Base-by-base conservation (phyloP, 495 filamentous ascomycete species). In the Hypoxylon fragiforme region DNA sequence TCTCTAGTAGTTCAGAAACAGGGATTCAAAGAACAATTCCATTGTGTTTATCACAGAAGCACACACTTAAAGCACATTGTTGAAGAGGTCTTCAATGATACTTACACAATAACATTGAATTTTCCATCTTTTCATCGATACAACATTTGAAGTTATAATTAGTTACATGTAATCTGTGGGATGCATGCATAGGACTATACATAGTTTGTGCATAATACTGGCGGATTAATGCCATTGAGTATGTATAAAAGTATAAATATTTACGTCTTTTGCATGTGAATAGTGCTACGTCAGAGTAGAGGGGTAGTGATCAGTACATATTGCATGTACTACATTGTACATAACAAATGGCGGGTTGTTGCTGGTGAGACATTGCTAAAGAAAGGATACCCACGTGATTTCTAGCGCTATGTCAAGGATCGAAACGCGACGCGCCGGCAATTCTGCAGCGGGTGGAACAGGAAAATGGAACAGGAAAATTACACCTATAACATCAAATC, bases 221-320 rank as follows among this genome's bases (percentile, higher is more conserved):
- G n/a, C n/a, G n/a, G n/a, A n/a, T n/a, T n/a, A n/a, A n/a, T n/a
- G n/a, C n/a, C n/a, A n/a, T n/a, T n/a, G n/a, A n/a, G n/a, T n/a
- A n/a, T n/a, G n/a, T n/a, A n/a, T n/a, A n/a, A n/a, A n/a, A n/a
- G n/a, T n/a, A n/a, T n/a, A n/a, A n/a, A n/a, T n/a, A n/a, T n/a
- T n/a, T n/a, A n/a, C n/a, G 24, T 28, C 24, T 28, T 28, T 28
- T 34, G 31, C 31, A n/a, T n/a, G 12, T 34, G 12, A 34, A 20
- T 20, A 37, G 34, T 35, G 42, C 36, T 41, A 50, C 37, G 28
- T 50, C 37, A 50, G 47, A 16, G 24, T 34, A 35, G 47, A 41
- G 47, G 47, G 47, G 47, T 39, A 50, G 32, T 31, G 9, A 28
- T 4, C 24, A 28, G 24, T 28, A 28, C 24, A 4, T 36, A 47